Percentiles rank a stretch among this genome's conserved stretches.
Evolutionary conservation across 805 yeast species (phyloP).

Genomic region (Diddensiella caesifluorescens): DNA sequence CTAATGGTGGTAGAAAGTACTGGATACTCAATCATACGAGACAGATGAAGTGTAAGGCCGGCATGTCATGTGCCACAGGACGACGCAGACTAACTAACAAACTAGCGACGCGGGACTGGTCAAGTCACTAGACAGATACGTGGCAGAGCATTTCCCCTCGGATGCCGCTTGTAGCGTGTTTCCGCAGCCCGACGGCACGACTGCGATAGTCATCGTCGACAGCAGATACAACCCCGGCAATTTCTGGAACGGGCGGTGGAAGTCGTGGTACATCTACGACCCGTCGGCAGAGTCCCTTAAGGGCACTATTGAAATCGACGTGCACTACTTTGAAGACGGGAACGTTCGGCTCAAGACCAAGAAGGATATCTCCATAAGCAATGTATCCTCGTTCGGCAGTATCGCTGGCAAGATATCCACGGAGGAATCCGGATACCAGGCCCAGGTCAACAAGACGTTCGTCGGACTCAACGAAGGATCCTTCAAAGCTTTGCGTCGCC

Average conservation of each 20-base stretch:
- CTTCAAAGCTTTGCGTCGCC: slow-evolving; percentile 83
- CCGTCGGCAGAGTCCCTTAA: slow-evolving; percentile 31
- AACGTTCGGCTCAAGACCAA: slow-evolving; percentile 70
- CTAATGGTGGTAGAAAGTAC: background rate
- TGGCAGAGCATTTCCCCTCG: slow-evolving; percentile 62
- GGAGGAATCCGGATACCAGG: slow-evolving; percentile 57
- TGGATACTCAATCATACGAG: slow-evolving; percentile 7
- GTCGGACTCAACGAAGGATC: slow-evolving; percentile 67
- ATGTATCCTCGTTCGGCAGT: slow-evolving; percentile 22
- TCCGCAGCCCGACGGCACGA: slow-evolving; percentile 31
- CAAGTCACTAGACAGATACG: slow-evolving; percentile 38
- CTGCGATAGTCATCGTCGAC: slow-evolving; percentile 57
- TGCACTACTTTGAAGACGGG: slow-evolving; percentile 95
- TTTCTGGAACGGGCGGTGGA: slow-evolving; percentile 89
- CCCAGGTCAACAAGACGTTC: slow-evolving; percentile 56
- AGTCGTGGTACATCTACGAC: slow-evolving; percentile 52
- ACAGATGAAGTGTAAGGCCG: too few relatives aligned
- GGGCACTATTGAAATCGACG: slow-evolving; percentile 61
- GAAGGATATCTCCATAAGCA: slow-evolving; percentile 22
- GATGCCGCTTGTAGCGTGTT: slow-evolving; percentile 43
- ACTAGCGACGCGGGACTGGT: slow-evolving; percentile 21
- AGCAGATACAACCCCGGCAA: slow-evolving; percentile 67
- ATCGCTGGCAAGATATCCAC: slow-evolving; percentile 45
- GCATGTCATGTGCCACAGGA: too few relatives aligned
- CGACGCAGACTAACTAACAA: too few relatives aligned